Evolutionary conservation across 2,329 filamentous ascomycete genomes (phyloP), one percentile per base, ranked within the genome.

Genomic region (Parastagonospora avenae): DNA sequence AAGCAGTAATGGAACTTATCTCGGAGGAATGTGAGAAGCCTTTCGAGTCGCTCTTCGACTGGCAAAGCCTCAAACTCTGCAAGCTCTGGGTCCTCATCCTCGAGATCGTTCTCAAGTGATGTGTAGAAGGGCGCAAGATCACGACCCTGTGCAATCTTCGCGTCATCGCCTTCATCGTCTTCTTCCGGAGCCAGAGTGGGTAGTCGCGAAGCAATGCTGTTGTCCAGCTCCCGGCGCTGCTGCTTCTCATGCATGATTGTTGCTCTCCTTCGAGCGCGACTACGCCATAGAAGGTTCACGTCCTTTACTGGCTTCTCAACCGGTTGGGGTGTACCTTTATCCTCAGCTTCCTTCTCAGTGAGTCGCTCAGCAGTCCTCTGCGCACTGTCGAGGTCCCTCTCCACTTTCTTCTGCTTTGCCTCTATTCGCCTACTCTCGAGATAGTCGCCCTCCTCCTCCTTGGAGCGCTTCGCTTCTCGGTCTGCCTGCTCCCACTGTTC

Each of bases 331-430:
- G 54, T 57, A 12, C 62, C 59, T 33, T 60, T 59, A 8, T 63
- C 60, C 28, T 70, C 66, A 7, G 57, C 57, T 5, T 62, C 59
- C 31, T 60, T 60, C 46, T 70, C 64, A 53, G 89, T 86, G 74
- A 97, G 82, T 45, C 85, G 78, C 77, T 96, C 91, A 2, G 90
- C 86, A 8, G 94, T 85, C 63, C 89, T 89, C 80, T 96, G 92
- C 16, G 91, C 93, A 1, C 85, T 90, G 55, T 82, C 82, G 16
- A 93, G 79, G 71, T 89, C 84, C 24, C 82, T 83, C 72, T 96
- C 91, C 3, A 82, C 46, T 44, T 70, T 66, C 52, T 67, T 71
- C 42, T 74, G 69, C 53, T 72, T 70, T 6, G 64, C 54, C 45
- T 74, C 67, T 29, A 68, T 62, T 42, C 63, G 64, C 40, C 67